Evolutionary conservation across 2,329 filamentous ascomycete species (phyloP).

Genomic region (Fonsecaea pedrosoi): DNA sequence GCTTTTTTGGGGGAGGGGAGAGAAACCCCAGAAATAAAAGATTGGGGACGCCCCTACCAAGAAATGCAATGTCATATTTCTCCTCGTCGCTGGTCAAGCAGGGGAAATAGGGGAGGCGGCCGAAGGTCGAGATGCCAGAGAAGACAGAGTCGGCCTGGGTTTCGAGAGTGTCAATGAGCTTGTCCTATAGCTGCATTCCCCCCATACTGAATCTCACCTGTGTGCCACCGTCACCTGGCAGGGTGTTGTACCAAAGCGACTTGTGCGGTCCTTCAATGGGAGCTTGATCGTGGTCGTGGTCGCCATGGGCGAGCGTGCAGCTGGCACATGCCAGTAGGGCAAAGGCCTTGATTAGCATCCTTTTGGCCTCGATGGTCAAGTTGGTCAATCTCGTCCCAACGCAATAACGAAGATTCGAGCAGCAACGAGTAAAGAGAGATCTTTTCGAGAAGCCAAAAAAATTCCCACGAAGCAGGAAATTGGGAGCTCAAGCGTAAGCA

Average conservation of each 20-base stretch:
- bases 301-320: constrained; percentile 65
- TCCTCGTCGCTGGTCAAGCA: constrained; percentile 74
- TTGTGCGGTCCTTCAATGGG: constrained; percentile 72
- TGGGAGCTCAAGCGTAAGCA: constrained; percentile 4
- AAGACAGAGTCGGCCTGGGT: constrained; percentile 84
- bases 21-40: background rate
- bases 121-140: constrained; percentile 86
- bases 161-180: constrained; percentile 8
- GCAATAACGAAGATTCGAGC: background rate
- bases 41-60: constrained; percentile 61
- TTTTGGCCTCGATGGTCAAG: constrained; percentile 5
- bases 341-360: constrained; percentile 38
- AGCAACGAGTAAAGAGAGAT: background rate
- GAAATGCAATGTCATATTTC: constrained; percentile 84
- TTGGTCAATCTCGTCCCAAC: constrained; percentile 3
- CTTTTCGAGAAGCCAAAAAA: background rate
- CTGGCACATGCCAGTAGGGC: constrained; percentile 52
- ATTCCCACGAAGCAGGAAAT: background rate
- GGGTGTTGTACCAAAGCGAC: constrained; percentile 79
- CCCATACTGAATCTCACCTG: constrained; percentile 61
- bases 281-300: constrained; percentile 63
- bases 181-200: background rate
- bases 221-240: constrained; percentile 83
- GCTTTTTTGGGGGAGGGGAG: background rate
- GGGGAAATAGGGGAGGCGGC: constrained; percentile 76